These are phyloP conservation scores for Eucalyptus polybractea DNA, from an alignment of 345 rosid species.

Conservation along the genomic window DNA sequence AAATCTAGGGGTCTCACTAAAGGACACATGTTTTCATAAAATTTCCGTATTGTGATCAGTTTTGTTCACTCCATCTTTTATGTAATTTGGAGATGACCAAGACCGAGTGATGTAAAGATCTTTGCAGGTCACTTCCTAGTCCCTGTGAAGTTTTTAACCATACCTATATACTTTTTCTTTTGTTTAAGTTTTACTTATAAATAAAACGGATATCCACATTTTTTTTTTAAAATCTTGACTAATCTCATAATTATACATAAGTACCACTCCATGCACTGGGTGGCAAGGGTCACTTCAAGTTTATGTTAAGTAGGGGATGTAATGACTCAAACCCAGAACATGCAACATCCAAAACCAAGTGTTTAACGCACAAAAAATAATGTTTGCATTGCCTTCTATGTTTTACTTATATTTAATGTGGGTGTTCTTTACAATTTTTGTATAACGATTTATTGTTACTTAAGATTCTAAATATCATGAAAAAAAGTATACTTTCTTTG, in stretches of 20 bases:
- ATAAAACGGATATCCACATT: not conserved
- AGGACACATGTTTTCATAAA: not conserved
- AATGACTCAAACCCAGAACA: not conserved
- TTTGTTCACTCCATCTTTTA: not conserved
- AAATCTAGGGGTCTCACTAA: too few species aligned
- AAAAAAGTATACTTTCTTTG: not conserved
- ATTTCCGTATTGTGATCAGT: not conserved
- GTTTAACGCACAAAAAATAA: not conserved
- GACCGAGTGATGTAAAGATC: not conserved
- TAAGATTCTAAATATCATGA: not conserved
- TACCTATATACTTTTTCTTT: not conserved
- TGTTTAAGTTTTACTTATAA: not conserved
- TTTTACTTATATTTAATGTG: not conserved
- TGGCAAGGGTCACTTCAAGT: not conserved
- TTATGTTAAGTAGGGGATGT: not conserved
- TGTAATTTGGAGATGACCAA: not conserved
- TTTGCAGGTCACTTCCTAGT: not conserved
- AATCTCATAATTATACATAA: not conserved
- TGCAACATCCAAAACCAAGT: not conserved
- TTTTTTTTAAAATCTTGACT: not conserved
- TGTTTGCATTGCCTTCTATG: not conserved
- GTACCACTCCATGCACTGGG: not conserved
- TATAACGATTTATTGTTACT: not conserved
- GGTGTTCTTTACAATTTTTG: not conserved
- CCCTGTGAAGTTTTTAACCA: not conserved